Conservation (phyloP, 2,329 filamentous ascomycete species). For the Ceratocystis diversiconidia region DNA sequence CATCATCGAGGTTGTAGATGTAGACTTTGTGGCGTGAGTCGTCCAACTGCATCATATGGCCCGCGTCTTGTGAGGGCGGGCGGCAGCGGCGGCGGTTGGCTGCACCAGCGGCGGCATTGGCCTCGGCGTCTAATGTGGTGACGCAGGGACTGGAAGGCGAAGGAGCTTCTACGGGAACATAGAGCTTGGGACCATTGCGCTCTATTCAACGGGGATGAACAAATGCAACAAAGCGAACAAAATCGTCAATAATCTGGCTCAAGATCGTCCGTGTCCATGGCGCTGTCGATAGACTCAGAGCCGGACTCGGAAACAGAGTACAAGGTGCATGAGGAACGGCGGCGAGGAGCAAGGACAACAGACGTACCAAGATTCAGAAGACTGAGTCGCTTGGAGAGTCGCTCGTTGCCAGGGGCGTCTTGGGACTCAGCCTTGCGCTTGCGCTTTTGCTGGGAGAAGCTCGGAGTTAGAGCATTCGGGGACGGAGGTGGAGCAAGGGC, state of each 20-base stretch:
- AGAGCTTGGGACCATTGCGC: constrained; percentile 47
- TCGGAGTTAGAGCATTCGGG: too few relatives aligned
- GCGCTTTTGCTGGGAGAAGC: constrained; percentile 32
- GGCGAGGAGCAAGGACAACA: constrained; percentile 15
- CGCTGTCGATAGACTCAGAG: constrained; percentile 14
- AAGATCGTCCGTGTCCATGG: constrained; percentile 20
- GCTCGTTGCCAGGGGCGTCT: constrained; percentile 48
- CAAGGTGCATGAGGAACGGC: constrained; percentile 11
- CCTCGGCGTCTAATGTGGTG: not conserved
- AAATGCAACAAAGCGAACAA: constrained; percentile 5
- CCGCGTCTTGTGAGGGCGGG: constrained; percentile 19
- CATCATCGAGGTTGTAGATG: constrained; percentile 79
- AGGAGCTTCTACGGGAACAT: constrained; percentile 44
- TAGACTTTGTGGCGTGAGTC: constrained; percentile 78
- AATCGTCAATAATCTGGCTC: constrained; percentile 19
- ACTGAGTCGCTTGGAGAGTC: constrained; percentile 72
- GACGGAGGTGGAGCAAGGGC: not conserved
- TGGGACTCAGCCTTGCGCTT: constrained; percentile 31
- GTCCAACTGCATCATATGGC: constrained; percentile 81
- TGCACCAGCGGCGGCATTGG: constrained; percentile 15
- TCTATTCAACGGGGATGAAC: constrained; percentile 31
- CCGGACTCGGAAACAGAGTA: constrained; percentile 13
- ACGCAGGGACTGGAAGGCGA: constrained; percentile 23
- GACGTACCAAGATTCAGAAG: constrained; percentile 63
- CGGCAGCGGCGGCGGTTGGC: constrained; percentile 20